Conservation (phyloP, 1,139 yeast genomes). For the Taiozyma sp. region DNA sequence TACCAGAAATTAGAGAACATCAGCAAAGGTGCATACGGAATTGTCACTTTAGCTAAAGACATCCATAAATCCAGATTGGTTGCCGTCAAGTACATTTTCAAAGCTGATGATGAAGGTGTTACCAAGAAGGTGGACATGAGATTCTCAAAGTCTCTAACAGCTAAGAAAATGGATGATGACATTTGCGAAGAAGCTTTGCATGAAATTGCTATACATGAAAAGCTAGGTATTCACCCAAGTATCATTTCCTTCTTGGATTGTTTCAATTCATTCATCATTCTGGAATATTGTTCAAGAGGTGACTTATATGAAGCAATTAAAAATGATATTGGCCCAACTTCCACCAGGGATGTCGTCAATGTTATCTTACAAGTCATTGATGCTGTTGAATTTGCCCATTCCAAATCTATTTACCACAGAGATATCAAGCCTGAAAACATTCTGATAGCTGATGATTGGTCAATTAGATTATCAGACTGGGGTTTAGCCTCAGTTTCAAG, state of each 20-base stretch:
- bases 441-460: constrained; percentile 72
- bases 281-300: constrained; percentile 89
- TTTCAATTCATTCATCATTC: constrained; percentile 74
- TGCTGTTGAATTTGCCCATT: constrained; percentile 77
- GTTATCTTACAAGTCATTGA: constrained; percentile 73
- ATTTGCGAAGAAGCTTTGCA: constrained; percentile 65
- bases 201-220: constrained; percentile 71
- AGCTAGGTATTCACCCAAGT: constrained; percentile 50
- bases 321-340: constrained; percentile 74
- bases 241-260: constrained; percentile 68
- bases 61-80: constrained; percentile 50
- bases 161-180: constrained; percentile 29
- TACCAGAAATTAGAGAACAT: constrained; percentile 73
- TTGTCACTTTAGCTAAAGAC: constrained; percentile 85
- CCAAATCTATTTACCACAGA: constrained; percentile 71
- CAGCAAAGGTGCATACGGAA: constrained; percentile 92
- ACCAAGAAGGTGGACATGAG: constrained; percentile 23
- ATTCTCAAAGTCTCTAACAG: constrained; percentile 27
- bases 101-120: constrained; percentile 27
- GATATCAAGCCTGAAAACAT: constrained; percentile 92
- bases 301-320: constrained; percentile 92
- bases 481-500: constrained; percentile 76
- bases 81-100: constrained; percentile 77
- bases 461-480: constrained; percentile 86
- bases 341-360: constrained; percentile 68